Percentiles rank a stretch among this genome's conserved stretches.
Conservation (phyloP, 345 rosid species). For the Citrus hindsii region DNA sequence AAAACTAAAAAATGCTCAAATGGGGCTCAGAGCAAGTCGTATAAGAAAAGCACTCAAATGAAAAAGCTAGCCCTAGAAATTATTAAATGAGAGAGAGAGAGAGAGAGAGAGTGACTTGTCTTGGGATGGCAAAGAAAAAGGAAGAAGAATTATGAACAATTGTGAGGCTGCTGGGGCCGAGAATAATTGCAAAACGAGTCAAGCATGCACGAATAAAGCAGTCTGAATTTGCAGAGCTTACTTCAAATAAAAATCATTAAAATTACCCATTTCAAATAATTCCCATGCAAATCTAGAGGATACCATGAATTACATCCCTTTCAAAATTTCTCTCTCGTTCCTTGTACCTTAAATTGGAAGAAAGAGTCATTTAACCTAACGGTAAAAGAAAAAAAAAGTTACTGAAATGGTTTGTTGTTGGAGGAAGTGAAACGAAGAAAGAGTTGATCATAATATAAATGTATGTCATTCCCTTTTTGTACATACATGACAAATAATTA, state of each 20-base stretch:
- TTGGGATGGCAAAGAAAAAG: slow-evolving; percentile 18
- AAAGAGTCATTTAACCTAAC: slow-evolving; percentile 13
- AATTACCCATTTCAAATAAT: slow-evolving; percentile 15
- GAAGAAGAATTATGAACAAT: slow-evolving; percentile 33
- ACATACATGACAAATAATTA: background rate
- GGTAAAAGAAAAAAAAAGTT: background rate
- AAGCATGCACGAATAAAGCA: slow-evolving; percentile 36
- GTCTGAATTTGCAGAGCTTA: slow-evolving; percentile 14
- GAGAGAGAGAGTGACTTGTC: slow-evolving; percentile 31
- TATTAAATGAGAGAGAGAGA: slow-evolving; percentile 7
- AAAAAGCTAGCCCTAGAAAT: slow-evolving; percentile 19
- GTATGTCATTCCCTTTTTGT: background rate
- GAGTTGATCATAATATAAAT: background rate
- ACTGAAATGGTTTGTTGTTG: slow-evolving; percentile 12
- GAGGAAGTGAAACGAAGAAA: slow-evolving; percentile 25
- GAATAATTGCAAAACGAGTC: slow-evolving; percentile 38
- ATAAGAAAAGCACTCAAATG: slow-evolving; percentile 9
- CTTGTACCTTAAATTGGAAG: slow-evolving; percentile 8
- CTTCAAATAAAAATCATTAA: slow-evolving; percentile 10
- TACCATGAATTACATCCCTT: background rate
- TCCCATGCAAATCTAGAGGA: slow-evolving; percentile 8
- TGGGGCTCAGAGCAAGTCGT: slow-evolving; percentile 8
- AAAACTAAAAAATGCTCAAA: background rate
- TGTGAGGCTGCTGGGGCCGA: slow-evolving; percentile 29
- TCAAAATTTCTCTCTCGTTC: slow-evolving; percentile 1